Evolutionary conservation across 768 basidiomycete genomes (phyloP).

Genomic region (Russula sp.): DNA sequence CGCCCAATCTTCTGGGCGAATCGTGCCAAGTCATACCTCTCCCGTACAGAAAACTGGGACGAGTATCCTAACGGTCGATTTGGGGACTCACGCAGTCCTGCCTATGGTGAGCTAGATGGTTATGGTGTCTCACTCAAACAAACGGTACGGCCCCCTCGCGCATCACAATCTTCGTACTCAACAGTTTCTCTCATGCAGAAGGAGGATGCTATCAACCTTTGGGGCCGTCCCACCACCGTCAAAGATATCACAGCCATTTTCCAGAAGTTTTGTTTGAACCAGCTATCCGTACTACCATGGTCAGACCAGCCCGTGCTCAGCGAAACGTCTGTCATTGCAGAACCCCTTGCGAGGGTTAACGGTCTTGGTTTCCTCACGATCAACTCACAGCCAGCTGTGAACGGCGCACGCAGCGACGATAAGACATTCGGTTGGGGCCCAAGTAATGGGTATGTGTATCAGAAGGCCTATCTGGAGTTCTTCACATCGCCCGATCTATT

Average conservation of each 20-base stretch:
- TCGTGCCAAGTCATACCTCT: constrained; percentile 88
- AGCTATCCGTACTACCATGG: constrained; percentile 85
- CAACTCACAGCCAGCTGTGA: constrained; percentile 95
- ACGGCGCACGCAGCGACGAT: constrained; percentile 81
- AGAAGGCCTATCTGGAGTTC: constrained; percentile 97
- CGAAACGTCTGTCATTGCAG: constrained; percentile 78
- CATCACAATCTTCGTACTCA: not conserved
- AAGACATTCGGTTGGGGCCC: constrained; percentile 92
- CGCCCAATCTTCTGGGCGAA: constrained; percentile 99
- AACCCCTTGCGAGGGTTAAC: constrained; percentile 80
- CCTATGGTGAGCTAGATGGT: constrained; percentile 96
- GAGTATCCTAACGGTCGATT: constrained; percentile 99
- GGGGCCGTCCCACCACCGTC: constrained; percentile 72
- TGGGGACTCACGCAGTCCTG: constrained; percentile 94
- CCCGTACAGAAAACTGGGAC: constrained; percentile 98
- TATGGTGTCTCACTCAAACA: constrained; percentile 93
- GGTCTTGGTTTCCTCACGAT: constrained; percentile 91
- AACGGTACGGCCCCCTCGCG: constrained; percentile 44
- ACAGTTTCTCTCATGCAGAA: constrained; percentile 42
- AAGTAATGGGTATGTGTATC: constrained; percentile 88
- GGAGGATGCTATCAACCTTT: constrained; percentile 80
- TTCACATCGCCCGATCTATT: constrained; percentile 78
- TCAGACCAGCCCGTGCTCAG: constrained; percentile 81
- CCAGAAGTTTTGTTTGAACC: constrained; percentile 69
- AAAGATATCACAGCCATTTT: constrained; percentile 71